Conservation (phyloP, 495 filamentous ascomycete species). For the Aspergillus egyptiacus region DNA sequence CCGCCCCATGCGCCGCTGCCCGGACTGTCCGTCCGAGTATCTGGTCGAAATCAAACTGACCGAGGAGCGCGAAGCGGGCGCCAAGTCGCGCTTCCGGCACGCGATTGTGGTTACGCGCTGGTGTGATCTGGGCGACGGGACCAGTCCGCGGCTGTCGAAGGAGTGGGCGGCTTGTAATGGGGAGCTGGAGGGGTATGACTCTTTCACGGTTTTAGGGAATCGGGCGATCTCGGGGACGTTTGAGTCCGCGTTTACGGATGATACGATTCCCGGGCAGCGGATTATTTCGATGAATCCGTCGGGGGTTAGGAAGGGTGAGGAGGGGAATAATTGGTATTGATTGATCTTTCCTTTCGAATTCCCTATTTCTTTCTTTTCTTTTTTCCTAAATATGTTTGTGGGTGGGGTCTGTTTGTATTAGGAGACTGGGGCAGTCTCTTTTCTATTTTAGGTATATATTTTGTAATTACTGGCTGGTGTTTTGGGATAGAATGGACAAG, state of each 20-base stretch:
- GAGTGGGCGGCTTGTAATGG: conserved; percentile 52
- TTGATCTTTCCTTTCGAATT: neutral
- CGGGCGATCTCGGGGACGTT: conserved; percentile 52
- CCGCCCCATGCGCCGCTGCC: conserved; percentile 51
- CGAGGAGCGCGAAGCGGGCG: conserved; percentile 35
- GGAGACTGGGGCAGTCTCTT: neutral
- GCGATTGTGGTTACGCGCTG: conserved; percentile 55
- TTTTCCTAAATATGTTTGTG: neutral
- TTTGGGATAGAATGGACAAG: too few relatives aligned
- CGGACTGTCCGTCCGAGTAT: conserved; percentile 56
- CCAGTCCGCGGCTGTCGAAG: conserved; percentile 25
- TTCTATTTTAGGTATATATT: neutral
- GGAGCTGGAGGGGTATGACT: conserved; percentile 40
- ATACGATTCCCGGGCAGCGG: conserved; percentile 50
- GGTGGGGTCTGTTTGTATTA: too few relatives aligned
- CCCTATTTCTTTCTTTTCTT: neutral
- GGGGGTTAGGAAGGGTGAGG: conserved; percentile 40
- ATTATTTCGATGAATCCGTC: conserved; percentile 51
- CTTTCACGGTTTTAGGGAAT: conserved; percentile 44
- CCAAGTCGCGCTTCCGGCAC: conserved; percentile 43
- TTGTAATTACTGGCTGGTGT: too few relatives aligned
- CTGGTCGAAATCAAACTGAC: conserved; percentile 50
- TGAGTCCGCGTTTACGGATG: conserved; percentile 46
- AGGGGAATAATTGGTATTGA: conserved; percentile 48
- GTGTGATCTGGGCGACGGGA: conserved; percentile 53